These are phyloP conservation scores for Escallonia rubra DNA, from an alignment of 129 eudicot species.

Conservation along the genomic window DNA sequence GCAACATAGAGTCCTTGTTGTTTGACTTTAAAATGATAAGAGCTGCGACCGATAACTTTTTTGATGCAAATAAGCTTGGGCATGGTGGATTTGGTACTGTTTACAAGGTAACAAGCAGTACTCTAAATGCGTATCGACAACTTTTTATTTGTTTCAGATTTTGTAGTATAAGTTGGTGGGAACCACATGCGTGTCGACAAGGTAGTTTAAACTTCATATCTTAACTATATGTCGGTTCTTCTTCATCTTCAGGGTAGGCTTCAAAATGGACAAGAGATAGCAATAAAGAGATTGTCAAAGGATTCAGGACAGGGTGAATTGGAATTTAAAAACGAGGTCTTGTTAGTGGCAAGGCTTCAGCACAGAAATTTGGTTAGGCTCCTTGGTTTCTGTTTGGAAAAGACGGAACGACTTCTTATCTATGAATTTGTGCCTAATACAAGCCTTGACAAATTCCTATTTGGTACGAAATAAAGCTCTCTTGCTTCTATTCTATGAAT, in stretches of 20 bases:
- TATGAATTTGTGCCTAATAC: constrained; percentile 47
- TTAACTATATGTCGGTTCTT: too few species aligned
- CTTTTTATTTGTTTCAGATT: too few species aligned
- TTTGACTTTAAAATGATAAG: constrained; percentile 48
- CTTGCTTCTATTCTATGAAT: too few species aligned
- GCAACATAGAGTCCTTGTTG: constrained; percentile 36
- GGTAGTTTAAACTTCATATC: too few species aligned
- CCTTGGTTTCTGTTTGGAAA: constrained; percentile 39
- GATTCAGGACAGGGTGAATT: constrained; percentile 43
- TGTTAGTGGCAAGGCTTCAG: constrained; percentile 45
- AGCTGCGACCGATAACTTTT: constrained; percentile 56
- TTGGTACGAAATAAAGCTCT: constrained; percentile 22
- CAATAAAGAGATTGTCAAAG: constrained; percentile 42
- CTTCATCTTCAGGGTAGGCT: constrained; percentile 30
- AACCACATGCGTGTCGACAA: too few species aligned
- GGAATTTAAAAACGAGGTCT: constrained; percentile 50
- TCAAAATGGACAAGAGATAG: constrained; percentile 42
- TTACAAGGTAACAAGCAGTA: constrained; percentile 46
- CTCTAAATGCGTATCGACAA: too few species aligned
- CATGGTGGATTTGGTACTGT: constrained; percentile 93
- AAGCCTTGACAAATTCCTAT: constrained; percentile 43
- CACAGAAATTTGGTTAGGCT: constrained; percentile 51
- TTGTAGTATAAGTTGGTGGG: too few species aligned
- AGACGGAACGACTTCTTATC: constrained; percentile 38
- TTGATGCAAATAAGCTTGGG: constrained; percentile 59